These are phyloP conservation scores for Akanthomyces dipterigenus DNA, from an alignment of 2,329 filamentous ascomycete genomes.

Conservation along the genomic window DNA sequence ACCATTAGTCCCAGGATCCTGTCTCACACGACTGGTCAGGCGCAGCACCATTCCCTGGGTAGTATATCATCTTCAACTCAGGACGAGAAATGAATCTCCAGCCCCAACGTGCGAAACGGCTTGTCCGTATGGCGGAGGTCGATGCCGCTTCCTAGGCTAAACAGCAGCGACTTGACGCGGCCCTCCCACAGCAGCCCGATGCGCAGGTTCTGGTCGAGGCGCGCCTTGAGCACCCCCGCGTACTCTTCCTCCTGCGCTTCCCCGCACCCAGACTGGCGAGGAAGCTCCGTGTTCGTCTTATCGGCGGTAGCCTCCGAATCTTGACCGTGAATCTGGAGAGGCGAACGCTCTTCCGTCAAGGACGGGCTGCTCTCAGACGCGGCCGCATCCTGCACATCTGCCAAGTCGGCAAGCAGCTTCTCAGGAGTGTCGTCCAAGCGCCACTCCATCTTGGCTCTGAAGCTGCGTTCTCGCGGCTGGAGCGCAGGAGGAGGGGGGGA, in stretches of 20 bases:
- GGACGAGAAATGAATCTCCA: conserved; percentile 79
- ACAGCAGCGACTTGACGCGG: conserved; percentile 82
- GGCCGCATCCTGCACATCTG: neutral
- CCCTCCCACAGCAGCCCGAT: conserved; percentile 91
- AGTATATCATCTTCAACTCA: conserved; percentile 26
- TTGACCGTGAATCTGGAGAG: neutral
- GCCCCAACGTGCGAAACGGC: conserved; percentile 67
- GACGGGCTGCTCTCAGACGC: neutral
- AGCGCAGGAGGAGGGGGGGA: conserved; percentile 23
- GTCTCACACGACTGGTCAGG: too few relatives aligned
- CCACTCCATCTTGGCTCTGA: conserved; percentile 48
- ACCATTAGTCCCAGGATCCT: too few relatives aligned
- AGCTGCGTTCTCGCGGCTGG: conserved; percentile 33
- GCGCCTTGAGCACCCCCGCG: conserved; percentile 81
- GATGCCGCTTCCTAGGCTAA: conserved; percentile 81
- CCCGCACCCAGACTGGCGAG: neutral
- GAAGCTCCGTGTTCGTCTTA: conserved; percentile 18
- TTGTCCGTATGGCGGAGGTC: conserved; percentile 71
- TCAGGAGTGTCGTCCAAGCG: conserved; percentile 27
- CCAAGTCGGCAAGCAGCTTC: neutral
- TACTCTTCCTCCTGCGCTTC: conserved; percentile 53
- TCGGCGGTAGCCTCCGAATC: neutral
- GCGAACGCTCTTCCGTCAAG: too few relatives aligned
- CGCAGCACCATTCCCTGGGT: too few relatives aligned
- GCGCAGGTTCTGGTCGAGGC: conserved; percentile 80